phyloP scores from a whole-genome alignment of 1,284 basidiomycete genomes.

The Pseudozyma hubeiensis region DNA sequence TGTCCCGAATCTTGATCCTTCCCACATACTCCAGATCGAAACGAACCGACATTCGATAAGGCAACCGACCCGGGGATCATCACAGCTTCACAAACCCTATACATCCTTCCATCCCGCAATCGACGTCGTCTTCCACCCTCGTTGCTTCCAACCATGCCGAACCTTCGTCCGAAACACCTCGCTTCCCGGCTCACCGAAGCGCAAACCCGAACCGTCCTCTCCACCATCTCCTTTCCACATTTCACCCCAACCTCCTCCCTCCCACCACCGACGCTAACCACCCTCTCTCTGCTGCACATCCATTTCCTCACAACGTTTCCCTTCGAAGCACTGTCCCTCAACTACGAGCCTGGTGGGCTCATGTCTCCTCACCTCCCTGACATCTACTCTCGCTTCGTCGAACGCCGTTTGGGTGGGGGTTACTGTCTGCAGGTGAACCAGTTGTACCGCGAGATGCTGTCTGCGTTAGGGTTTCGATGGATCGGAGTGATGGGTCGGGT shows the following conservation, averaged over 20 bases:
- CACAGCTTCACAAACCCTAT: no score
- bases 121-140: no score
- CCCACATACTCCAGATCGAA: no score
- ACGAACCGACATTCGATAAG: no score
- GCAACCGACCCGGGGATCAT: no score
- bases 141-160: conserved; percentile 11
- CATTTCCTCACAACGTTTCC: conserved; percentile 44
- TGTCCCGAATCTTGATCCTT: no score
- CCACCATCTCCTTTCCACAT: conserved; percentile 25
- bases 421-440: conserved; percentile 50
- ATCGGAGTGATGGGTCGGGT: conserved; percentile 38
- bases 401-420: conserved; percentile 18
- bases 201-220: conserved; percentile 25
- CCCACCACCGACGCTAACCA: conserved; percentile 23
- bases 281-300: conserved; percentile 27
- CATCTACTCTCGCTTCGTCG: conserved; percentile 25
- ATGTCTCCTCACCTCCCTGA: conserved; percentile 15
- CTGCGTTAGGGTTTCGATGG: conserved; percentile 19
- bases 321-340: conserved; percentile 43
- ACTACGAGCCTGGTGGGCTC: conserved; percentile 30
- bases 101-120: no score
- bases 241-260: conserved; percentile 9
- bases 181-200: conserved; percentile 19
- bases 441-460: conserved; percentile 32
- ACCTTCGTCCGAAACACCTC: conserved; percentile 14